These are phyloP conservation scores for Fusarium lyarnte DNA, from an alignment of 2,329 filamentous ascomycete genomes.

Conservation along the genomic window DNA sequence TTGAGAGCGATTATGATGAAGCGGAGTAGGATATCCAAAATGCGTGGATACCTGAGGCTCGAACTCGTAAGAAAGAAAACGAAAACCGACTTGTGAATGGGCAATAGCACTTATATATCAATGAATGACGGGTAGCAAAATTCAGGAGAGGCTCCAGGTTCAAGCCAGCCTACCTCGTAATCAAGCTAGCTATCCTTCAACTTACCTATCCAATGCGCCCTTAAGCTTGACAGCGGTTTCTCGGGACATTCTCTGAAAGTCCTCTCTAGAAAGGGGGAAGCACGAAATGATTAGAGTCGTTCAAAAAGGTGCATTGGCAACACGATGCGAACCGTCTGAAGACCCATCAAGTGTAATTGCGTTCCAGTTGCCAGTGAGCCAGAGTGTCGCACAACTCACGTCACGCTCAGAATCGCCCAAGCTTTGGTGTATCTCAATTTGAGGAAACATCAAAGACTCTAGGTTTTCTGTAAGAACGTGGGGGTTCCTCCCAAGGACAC, in stretches of 20 bases:
- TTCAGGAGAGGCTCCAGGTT: background rate
- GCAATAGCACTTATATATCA: background rate
- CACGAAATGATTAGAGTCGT: background rate
- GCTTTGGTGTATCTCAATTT: background rate
- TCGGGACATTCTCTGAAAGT: background rate
- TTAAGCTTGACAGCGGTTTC: background rate
- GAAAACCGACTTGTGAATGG: background rate
- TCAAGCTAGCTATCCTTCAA: background rate
- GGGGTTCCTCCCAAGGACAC: rapidly evolving
- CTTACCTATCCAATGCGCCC: background rate
- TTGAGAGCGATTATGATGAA: background rate
- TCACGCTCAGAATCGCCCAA: background rate
- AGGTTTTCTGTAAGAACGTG: background rate
- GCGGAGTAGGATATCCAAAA: background rate
- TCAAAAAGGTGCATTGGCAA: background rate
- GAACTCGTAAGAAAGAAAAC: background rate
- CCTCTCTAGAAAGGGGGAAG: background rate
- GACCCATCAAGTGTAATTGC: background rate
- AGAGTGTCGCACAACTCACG: background rate
- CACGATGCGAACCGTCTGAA: background rate
- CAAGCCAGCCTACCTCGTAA: background rate
- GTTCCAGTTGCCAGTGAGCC: background rate
- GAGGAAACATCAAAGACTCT: background rate
- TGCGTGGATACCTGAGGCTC: background rate
- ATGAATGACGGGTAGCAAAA: background rate